phyloP scores from a whole-genome alignment of 768 basidiomycete genomes.

The Multifurca ochricompacta region DNA sequence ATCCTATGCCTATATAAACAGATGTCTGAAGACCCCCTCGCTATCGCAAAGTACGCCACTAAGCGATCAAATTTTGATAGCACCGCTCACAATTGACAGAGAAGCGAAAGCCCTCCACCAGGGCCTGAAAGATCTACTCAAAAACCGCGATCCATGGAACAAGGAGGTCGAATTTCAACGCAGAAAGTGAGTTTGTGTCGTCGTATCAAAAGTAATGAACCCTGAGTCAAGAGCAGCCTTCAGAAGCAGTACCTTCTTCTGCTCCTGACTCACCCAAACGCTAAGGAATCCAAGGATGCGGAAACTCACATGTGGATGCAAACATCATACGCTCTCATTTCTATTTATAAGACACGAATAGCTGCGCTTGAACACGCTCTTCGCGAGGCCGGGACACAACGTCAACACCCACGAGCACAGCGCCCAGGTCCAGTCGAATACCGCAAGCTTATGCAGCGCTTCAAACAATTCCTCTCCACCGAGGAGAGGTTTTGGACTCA shows the following conservation, averaged over 20 bases:
- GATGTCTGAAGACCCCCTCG: conserved; percentile 37
- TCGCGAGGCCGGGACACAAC: conserved; percentile 26
- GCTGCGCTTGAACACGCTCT: conserved; percentile 45
- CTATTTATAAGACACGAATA: conserved; percentile 73
- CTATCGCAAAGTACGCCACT: conserved; percentile 32
- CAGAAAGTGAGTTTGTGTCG: conserved; percentile 58
- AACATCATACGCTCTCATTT: conserved; percentile 80
- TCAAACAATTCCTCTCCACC: conserved; percentile 80
- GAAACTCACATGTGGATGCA: conserved; percentile 90
- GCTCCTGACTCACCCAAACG: conserved; percentile 58
- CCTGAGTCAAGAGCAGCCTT: conserved; percentile 38
- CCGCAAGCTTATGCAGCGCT: conserved; percentile 79
- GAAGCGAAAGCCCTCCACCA: conserved; percentile 75
- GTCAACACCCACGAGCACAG: conserved; percentile 32
- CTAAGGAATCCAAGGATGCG: conserved; percentile 68
- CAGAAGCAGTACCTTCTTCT: conserved; percentile 63
- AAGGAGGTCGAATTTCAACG: conserved; percentile 81
- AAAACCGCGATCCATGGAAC: conserved; percentile 70
- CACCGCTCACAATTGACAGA: conserved; percentile 32
- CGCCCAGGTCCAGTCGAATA: conserved; percentile 66
- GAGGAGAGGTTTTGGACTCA: conserved; percentile 92
- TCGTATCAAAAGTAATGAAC: conserved; percentile 12
- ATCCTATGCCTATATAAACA: conserved; percentile 12
- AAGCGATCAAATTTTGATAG: conserved; percentile 9
- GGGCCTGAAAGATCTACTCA: conserved; percentile 66